phyloP scores from a whole-genome alignment of 106 monocot species.

The Ottelia alismoides region DNA sequence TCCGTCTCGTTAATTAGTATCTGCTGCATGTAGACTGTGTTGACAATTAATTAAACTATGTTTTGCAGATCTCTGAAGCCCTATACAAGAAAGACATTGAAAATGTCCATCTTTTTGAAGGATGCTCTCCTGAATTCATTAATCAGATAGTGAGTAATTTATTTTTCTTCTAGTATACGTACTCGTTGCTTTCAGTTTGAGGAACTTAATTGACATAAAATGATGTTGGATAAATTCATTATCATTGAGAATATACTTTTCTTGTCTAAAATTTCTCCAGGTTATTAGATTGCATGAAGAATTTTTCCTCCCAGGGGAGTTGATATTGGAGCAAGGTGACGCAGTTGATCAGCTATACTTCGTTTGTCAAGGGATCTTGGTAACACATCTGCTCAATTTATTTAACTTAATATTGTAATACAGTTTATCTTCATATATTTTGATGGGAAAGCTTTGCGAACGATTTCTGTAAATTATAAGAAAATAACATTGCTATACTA shows the following conservation, averaged over 20 bases:
- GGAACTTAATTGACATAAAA: no score
- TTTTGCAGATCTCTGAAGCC: slow-evolving; percentile 68
- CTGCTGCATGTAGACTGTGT: neutral
- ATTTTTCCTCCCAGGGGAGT: slow-evolving; percentile 89
- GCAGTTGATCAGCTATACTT: slow-evolving; percentile 94
- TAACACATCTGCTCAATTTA: no score
- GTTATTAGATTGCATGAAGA: slow-evolving; percentile 74
- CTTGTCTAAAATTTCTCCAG: no score
- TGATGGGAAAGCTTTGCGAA: no score
- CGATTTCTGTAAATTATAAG: no score
- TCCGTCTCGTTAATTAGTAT: neutral
- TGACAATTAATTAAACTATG: neutral
- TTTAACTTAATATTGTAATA: no score
- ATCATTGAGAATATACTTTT: no score
- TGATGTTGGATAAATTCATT: no score
- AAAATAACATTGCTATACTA: no score
- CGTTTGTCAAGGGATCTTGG: slow-evolving; percentile 72
- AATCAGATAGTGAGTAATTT: slow-evolving; percentile 79
- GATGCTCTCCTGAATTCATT: slow-evolving; percentile 89
- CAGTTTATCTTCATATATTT: no score
- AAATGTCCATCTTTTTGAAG: slow-evolving; percentile 60
- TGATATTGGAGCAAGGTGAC: slow-evolving; percentile 79
- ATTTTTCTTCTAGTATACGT: slow-evolving; percentile 2
- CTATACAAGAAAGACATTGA: slow-evolving; percentile 72
- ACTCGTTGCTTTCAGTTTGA: no score